phyloP scores from a whole-genome alignment of 1,284 basidiomycete species.

The Cryptococcus depauperatus region DNA sequence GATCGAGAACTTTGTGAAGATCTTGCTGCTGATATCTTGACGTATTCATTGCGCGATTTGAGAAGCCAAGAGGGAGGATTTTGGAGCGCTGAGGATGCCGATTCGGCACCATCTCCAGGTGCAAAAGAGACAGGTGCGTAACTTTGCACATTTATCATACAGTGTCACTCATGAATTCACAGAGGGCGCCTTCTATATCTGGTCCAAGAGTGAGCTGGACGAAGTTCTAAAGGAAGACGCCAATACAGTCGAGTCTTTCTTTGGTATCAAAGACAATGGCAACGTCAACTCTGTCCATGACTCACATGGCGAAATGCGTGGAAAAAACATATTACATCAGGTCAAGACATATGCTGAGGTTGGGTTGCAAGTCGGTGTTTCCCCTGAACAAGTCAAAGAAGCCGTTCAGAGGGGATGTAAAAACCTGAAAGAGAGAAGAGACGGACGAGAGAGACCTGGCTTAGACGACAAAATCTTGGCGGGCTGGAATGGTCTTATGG shows the following conservation, averaged over 20 bases:
- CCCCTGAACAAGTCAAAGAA: slow-evolving; percentile 24
- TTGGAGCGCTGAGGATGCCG: slow-evolving; percentile 49
- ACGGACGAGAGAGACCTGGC: slow-evolving; percentile 46
- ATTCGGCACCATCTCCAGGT: slow-evolving; percentile 33
- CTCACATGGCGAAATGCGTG: slow-evolving; percentile 45
- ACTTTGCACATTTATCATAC: neutral
- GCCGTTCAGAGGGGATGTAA: slow-evolving; percentile 22
- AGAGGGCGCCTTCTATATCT: slow-evolving; percentile 50
- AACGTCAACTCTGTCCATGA: slow-evolving; percentile 48
- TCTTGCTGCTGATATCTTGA: slow-evolving; percentile 38
- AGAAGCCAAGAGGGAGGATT: slow-evolving; percentile 43
- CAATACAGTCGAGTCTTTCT: slow-evolving; percentile 40
- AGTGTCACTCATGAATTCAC: neutral
- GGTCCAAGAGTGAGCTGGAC: slow-evolving; percentile 44
- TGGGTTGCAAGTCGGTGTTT: slow-evolving; percentile 18
- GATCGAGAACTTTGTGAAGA: slow-evolving; percentile 25
- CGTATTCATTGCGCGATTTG: slow-evolving; percentile 45
- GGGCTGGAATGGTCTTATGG: slow-evolving; percentile 50
- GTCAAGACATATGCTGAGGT: slow-evolving; percentile 13
- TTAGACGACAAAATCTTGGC: slow-evolving; percentile 50
- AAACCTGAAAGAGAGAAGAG: slow-evolving; percentile 39
- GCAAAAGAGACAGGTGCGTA: slow-evolving; percentile 20
- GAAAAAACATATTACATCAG: slow-evolving; percentile 25
- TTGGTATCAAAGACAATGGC: slow-evolving; percentile 43
- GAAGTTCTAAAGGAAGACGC: slow-evolving; percentile 38